Conservation (phyloP, 495 filamentous ascomycete species). For the Saxophila tyrrhenica region DNA sequence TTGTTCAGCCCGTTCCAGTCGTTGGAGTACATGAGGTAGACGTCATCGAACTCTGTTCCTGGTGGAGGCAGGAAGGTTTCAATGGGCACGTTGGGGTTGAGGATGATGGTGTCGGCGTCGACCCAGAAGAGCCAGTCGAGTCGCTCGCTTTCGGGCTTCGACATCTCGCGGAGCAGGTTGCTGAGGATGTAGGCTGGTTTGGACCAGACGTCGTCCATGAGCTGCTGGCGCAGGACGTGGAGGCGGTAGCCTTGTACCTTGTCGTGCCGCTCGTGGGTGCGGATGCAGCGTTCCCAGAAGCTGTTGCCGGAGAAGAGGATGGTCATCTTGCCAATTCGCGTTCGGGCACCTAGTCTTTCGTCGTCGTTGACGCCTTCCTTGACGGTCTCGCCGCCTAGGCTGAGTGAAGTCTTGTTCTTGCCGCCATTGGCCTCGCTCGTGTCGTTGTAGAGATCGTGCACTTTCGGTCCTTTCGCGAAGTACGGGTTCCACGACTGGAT, state of each 20-base stretch:
- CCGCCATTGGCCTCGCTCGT: not conserved
- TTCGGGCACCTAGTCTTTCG: conserved; percentile 9
- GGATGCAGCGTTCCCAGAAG: conserved; percentile 26
- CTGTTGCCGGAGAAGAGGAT: conserved; percentile 24
- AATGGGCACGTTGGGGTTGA: conserved; percentile 43
- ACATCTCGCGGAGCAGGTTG: conserved; percentile 37
- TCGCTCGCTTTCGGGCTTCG: conserved; percentile 37
- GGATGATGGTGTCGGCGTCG: conserved; percentile 41
- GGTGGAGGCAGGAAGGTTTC: conserved; percentile 41
- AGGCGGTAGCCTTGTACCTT: conserved; percentile 25
- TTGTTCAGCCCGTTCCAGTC: conserved; percentile 48
- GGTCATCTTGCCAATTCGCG: conserved; percentile 27
- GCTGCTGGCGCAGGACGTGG: conserved; percentile 23
- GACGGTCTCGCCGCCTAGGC: not conserved
- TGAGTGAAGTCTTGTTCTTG: not conserved
- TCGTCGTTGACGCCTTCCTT: conserved; percentile 5
- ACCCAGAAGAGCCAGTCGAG: conserved; percentile 45
- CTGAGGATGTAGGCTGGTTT: conserved; percentile 41
- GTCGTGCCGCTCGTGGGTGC: conserved; percentile 27
- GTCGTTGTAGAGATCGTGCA: not conserved
- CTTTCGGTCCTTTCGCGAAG: not conserved
- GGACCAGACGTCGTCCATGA: conserved; percentile 32
- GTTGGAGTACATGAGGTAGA: conserved; percentile 38
- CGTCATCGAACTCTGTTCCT: conserved; percentile 28
- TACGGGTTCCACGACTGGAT: conserved; percentile 15